These are phyloP conservation scores for Helichrysum umbraculigerum DNA, from an alignment of 129 eudicot species.

Conservation along the genomic window DNA sequence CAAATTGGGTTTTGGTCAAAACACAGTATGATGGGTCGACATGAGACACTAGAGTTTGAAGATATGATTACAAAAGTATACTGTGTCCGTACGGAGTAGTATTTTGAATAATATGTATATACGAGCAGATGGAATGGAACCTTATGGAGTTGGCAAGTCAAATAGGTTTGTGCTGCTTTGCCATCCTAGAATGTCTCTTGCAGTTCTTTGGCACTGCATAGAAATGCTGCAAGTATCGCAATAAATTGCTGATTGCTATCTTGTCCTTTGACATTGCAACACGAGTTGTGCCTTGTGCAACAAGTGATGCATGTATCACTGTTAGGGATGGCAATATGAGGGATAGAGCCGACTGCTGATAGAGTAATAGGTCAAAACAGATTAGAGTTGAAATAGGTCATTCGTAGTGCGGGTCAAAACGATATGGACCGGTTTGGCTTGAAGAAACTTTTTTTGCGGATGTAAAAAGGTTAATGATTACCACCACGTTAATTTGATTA, in stretches of 20 bases:
- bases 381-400: not conserved
- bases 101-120: too few species aligned
- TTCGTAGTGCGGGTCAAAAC: too few species aligned
- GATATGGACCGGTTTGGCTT: not conserved
- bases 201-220: constrained; percentile 96
- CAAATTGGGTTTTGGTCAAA: too few species aligned
- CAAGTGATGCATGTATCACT: not conserved
- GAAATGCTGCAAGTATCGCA: constrained; percentile 65
- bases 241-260: too few species aligned
- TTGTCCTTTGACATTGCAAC: not conserved
- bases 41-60: too few species aligned
- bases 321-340: constrained; percentile 2
- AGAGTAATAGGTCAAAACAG: not conserved
- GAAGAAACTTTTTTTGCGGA: not conserved
- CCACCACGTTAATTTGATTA: too few species aligned
- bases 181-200: constrained; percentile 93
- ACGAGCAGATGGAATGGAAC: too few species aligned
- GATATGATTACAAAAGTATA: too few species aligned
- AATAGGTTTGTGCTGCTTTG: constrained; percentile 55
- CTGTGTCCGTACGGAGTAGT: too few species aligned
- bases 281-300: not conserved
- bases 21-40: too few species aligned
- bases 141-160: too few species aligned
- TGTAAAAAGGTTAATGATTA: not conserved
- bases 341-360: not conserved